phyloP scores from a whole-genome alignment of 2,329 filamentous ascomycete genomes.

The Xylariaceae sp. region DNA sequence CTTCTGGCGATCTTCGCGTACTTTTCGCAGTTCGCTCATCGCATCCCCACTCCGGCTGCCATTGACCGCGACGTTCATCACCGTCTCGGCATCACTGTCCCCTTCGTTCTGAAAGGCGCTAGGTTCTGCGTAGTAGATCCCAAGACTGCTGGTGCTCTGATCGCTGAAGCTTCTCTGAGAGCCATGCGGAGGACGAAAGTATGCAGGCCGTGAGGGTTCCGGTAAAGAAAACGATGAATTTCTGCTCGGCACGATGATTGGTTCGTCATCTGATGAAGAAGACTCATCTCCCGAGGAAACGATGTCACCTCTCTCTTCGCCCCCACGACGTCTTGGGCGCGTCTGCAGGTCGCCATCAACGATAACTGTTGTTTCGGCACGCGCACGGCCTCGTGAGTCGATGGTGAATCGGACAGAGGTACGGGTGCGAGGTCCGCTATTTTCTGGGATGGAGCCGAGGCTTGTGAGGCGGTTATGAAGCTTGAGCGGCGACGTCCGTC shows the following conservation, averaged over 20 bases:
- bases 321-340: conserved; percentile 19
- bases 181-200: conserved; percentile 42
- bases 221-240: conserved; percentile 56
- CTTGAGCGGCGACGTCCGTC: conserved; percentile 52
- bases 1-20: conserved; percentile 51
- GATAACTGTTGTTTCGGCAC: conserved; percentile 49
- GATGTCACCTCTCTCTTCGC: conserved; percentile 33
- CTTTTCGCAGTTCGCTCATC: conserved; percentile 55
- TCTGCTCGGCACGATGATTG: conserved; percentile 61
- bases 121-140: conserved; percentile 35
- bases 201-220: conserved; percentile 46
- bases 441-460: conserved; percentile 57
- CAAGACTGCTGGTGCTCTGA: conserved; percentile 41
- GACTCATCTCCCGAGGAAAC: conserved; percentile 48
- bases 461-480: conserved; percentile 48
- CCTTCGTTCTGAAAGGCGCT: conserved; percentile 32
- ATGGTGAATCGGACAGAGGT: conserved; percentile 61
- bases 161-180: conserved; percentile 48
- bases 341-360: conserved; percentile 29
- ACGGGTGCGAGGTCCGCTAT: conserved; percentile 41
- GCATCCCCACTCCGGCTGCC: conserved; percentile 48
- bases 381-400: conserved; percentile 57
- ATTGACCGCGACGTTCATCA: conserved; percentile 43
- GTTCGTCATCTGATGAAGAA: conserved; percentile 61
- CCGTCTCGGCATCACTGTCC: conserved; percentile 59